Conservation (phyloP, 2,329 filamentous ascomycete species). For the Phialophora verrucosa region DNA sequence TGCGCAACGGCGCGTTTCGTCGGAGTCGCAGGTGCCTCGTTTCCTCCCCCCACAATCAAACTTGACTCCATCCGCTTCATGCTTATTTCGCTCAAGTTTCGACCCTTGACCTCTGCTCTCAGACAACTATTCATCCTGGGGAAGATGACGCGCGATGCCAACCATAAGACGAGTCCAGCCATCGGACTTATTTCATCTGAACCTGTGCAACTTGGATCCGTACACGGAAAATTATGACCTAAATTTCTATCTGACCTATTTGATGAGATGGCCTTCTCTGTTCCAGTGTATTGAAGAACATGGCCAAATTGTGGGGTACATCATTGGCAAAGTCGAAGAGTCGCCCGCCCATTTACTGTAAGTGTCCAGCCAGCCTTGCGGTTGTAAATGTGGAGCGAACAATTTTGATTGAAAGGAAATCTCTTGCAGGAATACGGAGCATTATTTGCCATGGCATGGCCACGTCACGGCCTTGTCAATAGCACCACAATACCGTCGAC, state of each 20-base stretch:
- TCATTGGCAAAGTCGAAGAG: constrained; percentile 90
- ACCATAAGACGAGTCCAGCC: constrained; percentile 85
- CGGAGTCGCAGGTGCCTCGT: constrained; percentile 10
- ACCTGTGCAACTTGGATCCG: constrained; percentile 92
- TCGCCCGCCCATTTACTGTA: constrained; percentile 71
- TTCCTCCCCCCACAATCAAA: constrained; percentile 12
- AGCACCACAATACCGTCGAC: constrained; percentile 79
- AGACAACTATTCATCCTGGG: background rate
- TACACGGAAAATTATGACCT: constrained; percentile 98
- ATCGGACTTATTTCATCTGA: constrained; percentile 84
- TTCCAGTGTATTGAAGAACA: constrained; percentile 91
- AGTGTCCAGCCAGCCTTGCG: constrained; percentile 14
- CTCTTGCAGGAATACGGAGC: constrained; percentile 62
- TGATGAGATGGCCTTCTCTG: constrained; percentile 92
- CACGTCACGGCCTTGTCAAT: constrained; percentile 97
- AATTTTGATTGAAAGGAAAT: constrained; percentile 10
- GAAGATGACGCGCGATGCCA: constrained; percentile 64
- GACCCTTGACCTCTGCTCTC: background rate
- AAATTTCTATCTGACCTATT: constrained; percentile 93
- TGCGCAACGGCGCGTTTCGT: constrained; percentile 33
- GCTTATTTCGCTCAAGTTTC: background rate
- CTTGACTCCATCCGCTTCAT: constrained; percentile 9
- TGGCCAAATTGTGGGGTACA: constrained; percentile 93
- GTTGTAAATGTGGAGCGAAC: background rate
- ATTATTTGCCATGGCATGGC: constrained; percentile 99